A percentile compares a stretch with the other conserved stretches of the same genome.
These are phyloP conservation scores for Staphylotrichum longicolle DNA, from an alignment of 495 filamentous ascomycete genomes.

Conservation along the genomic window DNA sequence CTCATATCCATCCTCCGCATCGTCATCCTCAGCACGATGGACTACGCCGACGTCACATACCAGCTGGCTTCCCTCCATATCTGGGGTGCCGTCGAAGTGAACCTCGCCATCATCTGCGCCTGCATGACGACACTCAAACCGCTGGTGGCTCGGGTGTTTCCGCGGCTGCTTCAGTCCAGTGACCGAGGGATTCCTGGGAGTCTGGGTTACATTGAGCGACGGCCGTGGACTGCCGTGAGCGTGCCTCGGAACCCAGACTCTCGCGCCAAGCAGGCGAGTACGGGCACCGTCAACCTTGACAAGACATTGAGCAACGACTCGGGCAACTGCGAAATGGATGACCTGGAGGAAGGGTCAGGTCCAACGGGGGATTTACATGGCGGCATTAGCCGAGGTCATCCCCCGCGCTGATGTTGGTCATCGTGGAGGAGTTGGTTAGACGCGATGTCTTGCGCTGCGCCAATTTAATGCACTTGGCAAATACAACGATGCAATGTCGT, in stretches of 20 bases:
- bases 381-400: background rate
- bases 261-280: background rate
- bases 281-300: background rate
- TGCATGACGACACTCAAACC: slow-evolving; percentile 3
- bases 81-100: slow-evolving; percentile 5
- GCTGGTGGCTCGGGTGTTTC: background rate
- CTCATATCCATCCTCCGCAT: background rate
- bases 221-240: background rate
- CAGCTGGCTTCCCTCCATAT: background rate
- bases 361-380: background rate
- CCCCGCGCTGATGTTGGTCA: too few relatives aligned
- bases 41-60: background rate
- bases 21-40: background rate
- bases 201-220: background rate
- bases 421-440: too few relatives aligned
- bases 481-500: too few relatives aligned
- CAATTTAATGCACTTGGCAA: too few relatives aligned
- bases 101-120: slow-evolving; percentile 8
- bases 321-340: background rate
- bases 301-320: background rate
- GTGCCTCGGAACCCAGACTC: background rate
- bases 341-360: background rate
- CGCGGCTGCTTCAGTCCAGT: background rate
- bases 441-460: too few relatives aligned
- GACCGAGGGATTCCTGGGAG: background rate